phyloP scores from a whole-genome alignment of 768 basidiomycete genomes.

The Mycena amicta region DNA sequence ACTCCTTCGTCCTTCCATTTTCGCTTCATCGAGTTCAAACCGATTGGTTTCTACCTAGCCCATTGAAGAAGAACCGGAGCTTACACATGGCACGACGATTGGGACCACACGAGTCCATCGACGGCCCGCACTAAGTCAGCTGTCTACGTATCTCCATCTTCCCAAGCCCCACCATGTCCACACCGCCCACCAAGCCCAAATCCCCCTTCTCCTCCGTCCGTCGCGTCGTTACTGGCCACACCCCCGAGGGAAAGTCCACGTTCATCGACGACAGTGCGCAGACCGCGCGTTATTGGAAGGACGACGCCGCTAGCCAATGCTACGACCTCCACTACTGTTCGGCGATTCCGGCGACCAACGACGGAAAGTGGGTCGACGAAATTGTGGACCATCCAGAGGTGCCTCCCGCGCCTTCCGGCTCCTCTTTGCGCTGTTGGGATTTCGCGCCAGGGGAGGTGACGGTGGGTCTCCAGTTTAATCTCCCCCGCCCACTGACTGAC shows the following conservation, averaged over 20 bases:
- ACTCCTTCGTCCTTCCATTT: too few relatives aligned
- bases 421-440: constrained; percentile 21
- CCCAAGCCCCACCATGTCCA: neutral
- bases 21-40: too few relatives aligned
- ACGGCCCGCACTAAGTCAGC: too few relatives aligned
- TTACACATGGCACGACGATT: too few relatives aligned
- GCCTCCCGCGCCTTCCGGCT: constrained; percentile 13
- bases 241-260: constrained; percentile 19
- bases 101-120: too few relatives aligned
- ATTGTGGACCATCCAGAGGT: constrained; percentile 10
- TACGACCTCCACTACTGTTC: constrained; percentile 9
- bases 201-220: constrained; percentile 20
- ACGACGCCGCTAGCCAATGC: neutral
- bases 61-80: too few relatives aligned
- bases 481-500: neutral
- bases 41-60: too few relatives aligned
- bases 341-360: constrained; percentile 1
- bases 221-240: constrained; percentile 28
- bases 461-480: neutral
- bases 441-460: constrained; percentile 17
- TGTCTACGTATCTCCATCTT: neutral
- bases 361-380: constrained; percentile 14
- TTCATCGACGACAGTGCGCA: constrained; percentile 16
- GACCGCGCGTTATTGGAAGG: neutral
- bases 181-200: neutral